A percentile compares a stretch with the other conserved stretches of the same genome.
Conservation (phyloP, 768 basidiomycete species). For the Boletus sp. region DNA sequence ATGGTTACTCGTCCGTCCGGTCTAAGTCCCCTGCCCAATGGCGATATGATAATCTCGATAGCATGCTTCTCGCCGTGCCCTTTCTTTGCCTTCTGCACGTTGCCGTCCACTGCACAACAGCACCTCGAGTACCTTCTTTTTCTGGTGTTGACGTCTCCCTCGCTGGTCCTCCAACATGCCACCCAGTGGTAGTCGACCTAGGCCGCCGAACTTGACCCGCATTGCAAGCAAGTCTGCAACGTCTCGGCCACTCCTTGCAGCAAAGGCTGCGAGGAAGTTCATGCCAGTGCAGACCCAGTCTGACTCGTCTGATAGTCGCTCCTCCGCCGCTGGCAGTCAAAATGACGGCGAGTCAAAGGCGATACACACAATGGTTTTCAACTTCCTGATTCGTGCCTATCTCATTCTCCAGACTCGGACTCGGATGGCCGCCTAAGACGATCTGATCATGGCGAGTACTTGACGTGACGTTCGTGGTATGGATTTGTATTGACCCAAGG, state of each 20-base stretch:
- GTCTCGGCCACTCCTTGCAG: neutral
- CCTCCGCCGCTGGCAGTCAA: neutral
- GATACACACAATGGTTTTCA: neutral
- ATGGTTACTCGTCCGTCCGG: neutral
- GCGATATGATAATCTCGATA: neutral
- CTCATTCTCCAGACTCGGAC: conserved; percentile 16
- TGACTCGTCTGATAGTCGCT: conserved; percentile 5
- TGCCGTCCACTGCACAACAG: neutral
- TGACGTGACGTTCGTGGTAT: neutral
- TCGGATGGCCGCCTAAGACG: neutral
- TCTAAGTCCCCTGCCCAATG: neutral
- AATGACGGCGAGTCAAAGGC: conserved; percentile 10
- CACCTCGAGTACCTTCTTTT: neutral
- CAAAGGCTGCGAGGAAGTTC: conserved; percentile 19
- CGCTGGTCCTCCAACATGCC: conserved; percentile 8
- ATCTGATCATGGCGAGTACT: neutral
- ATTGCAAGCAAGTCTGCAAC: neutral
- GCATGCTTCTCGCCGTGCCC: neutral
- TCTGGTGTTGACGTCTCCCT: conserved; percentile 10
- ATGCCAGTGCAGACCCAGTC: neutral
- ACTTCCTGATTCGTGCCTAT: neutral
- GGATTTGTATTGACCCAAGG: neutral
- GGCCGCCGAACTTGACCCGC: neutral
- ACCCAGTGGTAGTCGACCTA: conserved; percentile 5
- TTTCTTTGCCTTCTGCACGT: neutral